phyloP scores from a whole-genome alignment of 78 protist species.

The Emiliania huxleyi region DNA sequence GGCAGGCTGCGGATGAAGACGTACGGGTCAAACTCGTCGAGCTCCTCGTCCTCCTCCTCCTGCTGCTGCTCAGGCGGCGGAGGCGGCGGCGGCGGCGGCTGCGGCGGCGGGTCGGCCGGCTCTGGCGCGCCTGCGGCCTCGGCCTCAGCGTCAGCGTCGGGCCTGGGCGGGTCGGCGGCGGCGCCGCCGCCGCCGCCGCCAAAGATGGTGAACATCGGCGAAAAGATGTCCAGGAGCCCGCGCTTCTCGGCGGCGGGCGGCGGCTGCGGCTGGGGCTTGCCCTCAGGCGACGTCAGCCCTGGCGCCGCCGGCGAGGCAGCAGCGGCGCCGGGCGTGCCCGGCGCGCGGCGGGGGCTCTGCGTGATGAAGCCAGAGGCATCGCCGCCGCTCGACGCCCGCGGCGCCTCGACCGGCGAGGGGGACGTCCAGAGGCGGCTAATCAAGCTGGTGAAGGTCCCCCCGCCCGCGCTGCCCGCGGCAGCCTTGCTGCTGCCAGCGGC shows the following conservation, averaged over 20 bases:
- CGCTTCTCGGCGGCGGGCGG: background rate
- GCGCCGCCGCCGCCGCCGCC: background rate
- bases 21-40: background rate
- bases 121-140: background rate
- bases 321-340: background rate
- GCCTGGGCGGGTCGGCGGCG: background rate
- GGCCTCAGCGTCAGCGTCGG: background rate
- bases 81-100: background rate
- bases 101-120: background rate
- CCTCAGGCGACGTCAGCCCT: background rate
- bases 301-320: background rate
- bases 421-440: no score
- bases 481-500: no score
- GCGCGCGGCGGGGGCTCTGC: background rate
- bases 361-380: background rate
- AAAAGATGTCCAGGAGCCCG: background rate
- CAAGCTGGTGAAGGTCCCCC: no score
- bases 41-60: background rate
- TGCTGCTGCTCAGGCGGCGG: background rate
- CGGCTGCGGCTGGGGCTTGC: background rate
- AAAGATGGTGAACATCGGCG: constrained; percentile 9
- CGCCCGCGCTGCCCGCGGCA: no score
- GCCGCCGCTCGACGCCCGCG: no score
- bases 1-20: background rate
- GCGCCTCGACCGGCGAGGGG: no score